Percentiles rank a stretch among this genome's conserved stretches.
Evolutionary conservation across 2,329 filamentous ascomycete genomes (phyloP).

Genomic region (Talaromyces marneffei): DNA sequence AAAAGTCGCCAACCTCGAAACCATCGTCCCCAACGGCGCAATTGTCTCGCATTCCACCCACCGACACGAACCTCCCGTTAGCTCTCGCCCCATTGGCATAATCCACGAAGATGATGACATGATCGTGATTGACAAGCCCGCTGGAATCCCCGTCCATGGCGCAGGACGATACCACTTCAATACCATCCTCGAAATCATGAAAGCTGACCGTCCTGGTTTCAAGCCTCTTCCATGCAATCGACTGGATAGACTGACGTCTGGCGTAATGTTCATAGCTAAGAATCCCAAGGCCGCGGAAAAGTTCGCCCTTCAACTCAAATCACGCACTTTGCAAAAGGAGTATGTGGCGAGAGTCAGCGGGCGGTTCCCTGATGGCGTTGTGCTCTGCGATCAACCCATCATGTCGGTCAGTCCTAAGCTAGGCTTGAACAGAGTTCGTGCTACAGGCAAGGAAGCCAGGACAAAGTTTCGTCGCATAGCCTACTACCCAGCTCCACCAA

Average conservation of each 20-base stretch:
- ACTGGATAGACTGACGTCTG: constrained; percentile 88
- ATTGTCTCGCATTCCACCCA: constrained; percentile 89
- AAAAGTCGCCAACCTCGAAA: constrained; percentile 59
- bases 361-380: constrained; percentile 82
- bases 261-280: constrained; percentile 97
- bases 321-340: constrained; percentile 83
- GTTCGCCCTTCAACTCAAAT: constrained; percentile 69
- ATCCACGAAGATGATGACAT: constrained; percentile 90
- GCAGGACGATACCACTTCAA: constrained; percentile 96
- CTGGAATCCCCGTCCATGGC: constrained; percentile 89
- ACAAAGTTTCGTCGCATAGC: constrained; percentile 89
- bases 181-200: constrained; percentile 88
- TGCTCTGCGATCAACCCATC: constrained; percentile 90
- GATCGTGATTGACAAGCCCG: constrained; percentile 95
- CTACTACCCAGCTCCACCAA: constrained; percentile 67
- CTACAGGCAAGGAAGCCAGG: constrained; percentile 80
- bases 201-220: constrained; percentile 60
- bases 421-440: constrained; percentile 87
- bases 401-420: constrained; percentile 92
- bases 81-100: constrained; percentile 68
- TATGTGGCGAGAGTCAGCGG: constrained; percentile 90
- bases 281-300: constrained; percentile 70
- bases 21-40: constrained; percentile 80
- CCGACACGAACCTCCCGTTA: constrained; percentile 91
- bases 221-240: constrained; percentile 75